Base-by-base conservation (phyloP, 2,329 filamentous ascomycete genomes). In the Herpomyces periplanetae region DNA sequence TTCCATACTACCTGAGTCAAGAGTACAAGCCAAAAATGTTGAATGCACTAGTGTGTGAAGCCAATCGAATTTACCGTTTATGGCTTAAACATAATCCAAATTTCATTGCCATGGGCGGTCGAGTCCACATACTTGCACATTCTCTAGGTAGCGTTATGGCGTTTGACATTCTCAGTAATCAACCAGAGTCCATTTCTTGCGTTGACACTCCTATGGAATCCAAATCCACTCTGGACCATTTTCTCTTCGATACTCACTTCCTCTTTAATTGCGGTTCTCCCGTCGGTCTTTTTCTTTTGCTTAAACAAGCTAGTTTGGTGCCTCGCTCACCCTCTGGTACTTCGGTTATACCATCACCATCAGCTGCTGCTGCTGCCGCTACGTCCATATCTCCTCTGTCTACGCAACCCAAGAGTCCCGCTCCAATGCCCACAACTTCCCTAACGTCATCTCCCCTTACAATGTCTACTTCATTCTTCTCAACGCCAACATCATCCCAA, bases 1-100 rank as follows among this genome's bases (percentile, higher is more conserved):
- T 96, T 19, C 80, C 80, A 0, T 91, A 87, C 34, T 96, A 91
- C 40, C 60, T 96, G 40, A 91, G 75, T 0, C 65, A 84, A 23
- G 31, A 37, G 22, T 75, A 91, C 39, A 87, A 91, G 31, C 54
- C 61, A 3, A 87, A 71, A 36, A 91, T 96, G 73, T 64, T 87
- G 19, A 51, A 60, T 16, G 73, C 80, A 1, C 58, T 88, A 18
- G 60, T 85, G 15, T 51, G 51, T 23, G 80, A 96, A 40, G 75
- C 80, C 4, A 96, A 96, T 31, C 55, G 75, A 3, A 66, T 96
- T n/a, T 91, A 87, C 34, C 55, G 65, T 8, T 48, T 91, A 1
- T 96, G 80, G 80, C 88, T 73, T 32, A 50, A 51, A 17, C 88
- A 91, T 33, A 91, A 96, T 26, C 64, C 69, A 0, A 65, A 60